Conservation (phyloP, 805 yeast species). For the Nakazawaea ernobii region DNA sequence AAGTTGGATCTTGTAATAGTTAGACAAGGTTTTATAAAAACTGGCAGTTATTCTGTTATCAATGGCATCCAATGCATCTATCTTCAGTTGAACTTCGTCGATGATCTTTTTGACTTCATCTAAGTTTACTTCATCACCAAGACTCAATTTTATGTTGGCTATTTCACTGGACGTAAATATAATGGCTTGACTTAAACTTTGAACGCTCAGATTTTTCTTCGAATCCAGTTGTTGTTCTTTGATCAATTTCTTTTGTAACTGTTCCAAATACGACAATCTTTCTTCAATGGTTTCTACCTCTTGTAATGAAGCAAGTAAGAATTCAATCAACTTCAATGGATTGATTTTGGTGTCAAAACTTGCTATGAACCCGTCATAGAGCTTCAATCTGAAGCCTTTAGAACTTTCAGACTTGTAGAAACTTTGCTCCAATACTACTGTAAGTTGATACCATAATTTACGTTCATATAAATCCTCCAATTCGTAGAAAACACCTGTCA, state of each 20-base stretch:
- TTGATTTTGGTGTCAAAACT: constrained; percentile 68
- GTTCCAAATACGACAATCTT: constrained; percentile 42
- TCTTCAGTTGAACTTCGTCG: constrained; percentile 50
- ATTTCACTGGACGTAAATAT: constrained; percentile 62
- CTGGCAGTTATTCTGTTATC: constrained; percentile 73
- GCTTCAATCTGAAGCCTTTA: constrained; percentile 49
- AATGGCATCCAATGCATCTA: constrained; percentile 51
- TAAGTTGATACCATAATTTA: constrained; percentile 92
- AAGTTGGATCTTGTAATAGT: constrained; percentile 63
- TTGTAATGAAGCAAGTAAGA: constrained; percentile 53
- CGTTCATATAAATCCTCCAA: constrained; percentile 85
- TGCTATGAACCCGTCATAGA: constrained; percentile 66
- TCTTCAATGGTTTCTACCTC: constrained; percentile 38
- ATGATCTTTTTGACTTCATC: constrained; percentile 63
- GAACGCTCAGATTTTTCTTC: constrained; percentile 25
- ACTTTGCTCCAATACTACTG: constrained; percentile 51
- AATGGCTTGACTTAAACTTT: constrained; percentile 41
- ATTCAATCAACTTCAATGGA: constrained; percentile 71
- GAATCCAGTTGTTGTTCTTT: constrained; percentile 26
- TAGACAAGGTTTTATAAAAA: constrained; percentile 74
- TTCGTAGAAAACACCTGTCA: constrained; percentile 54
- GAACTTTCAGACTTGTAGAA: constrained; percentile 56
- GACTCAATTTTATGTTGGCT: constrained; percentile 58
- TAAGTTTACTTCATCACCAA: constrained; percentile 22
- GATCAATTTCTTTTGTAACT: constrained; percentile 37